Percentiles rank a stretch among this genome's conserved stretches.
Evolutionary conservation across 768 basidiomycete species (phyloP).

Genomic region (Naematelia encephala): DNA sequence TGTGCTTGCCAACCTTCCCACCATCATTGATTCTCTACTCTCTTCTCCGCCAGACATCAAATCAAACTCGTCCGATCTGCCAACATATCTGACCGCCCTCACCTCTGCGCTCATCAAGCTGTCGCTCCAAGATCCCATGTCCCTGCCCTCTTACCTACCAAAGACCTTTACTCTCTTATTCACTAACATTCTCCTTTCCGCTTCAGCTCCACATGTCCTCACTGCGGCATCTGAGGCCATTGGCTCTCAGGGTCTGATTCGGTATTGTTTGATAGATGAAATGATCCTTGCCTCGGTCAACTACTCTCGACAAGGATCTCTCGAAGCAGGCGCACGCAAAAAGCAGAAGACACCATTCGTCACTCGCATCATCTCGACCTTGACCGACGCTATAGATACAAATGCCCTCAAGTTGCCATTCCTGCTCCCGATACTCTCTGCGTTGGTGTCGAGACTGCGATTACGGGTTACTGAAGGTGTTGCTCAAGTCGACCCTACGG

Average conservation of each 20-base stretch:
- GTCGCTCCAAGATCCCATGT: constrained; percentile 39
- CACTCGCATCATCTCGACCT: constrained; percentile 62
- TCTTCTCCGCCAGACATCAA: constrained; percentile 42
- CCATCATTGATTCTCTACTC: constrained; percentile 48
- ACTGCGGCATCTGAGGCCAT: constrained; percentile 44
- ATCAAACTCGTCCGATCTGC: constrained; percentile 34
- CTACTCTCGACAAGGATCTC: constrained; percentile 51
- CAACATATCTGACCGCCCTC: constrained; percentile 47
- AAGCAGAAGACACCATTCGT: constrained; percentile 59
- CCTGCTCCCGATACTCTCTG: constrained; percentile 67
- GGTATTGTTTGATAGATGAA: constrained; percentile 67
- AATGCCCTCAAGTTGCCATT: constrained; percentile 73
- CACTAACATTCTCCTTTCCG: constrained; percentile 39
- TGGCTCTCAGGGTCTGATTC: constrained; percentile 53
- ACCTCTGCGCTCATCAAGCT: constrained; percentile 48
- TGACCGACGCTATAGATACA: constrained; percentile 67
- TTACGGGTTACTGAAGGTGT: constrained; percentile 52
- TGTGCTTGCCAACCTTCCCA: constrained; percentile 44
- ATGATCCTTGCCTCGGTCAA: constrained; percentile 56
- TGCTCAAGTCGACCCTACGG: constrained; percentile 47
- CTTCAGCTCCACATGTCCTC: constrained; percentile 31
- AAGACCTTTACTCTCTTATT: constrained; percentile 47
- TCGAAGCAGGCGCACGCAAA: constrained; percentile 54
- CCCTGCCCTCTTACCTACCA: constrained; percentile 38
- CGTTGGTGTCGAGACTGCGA: constrained; percentile 64